phyloP scores from a whole-genome alignment of 495 filamentous ascomycete species.

The Xylaria telfairii region DNA sequence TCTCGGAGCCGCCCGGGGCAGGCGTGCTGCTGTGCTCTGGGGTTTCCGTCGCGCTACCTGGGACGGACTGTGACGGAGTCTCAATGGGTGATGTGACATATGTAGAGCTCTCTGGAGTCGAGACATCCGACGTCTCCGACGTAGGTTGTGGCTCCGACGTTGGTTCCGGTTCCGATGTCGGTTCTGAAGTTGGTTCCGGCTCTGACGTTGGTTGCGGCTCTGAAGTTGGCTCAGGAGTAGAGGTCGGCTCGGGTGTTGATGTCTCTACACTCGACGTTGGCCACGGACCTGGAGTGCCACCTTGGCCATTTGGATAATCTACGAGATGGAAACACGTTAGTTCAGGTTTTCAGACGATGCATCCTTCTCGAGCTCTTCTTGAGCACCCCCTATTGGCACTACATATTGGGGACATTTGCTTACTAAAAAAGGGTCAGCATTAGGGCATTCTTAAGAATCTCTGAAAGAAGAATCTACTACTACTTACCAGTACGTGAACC shows the following conservation, averaged over 20 bases:
- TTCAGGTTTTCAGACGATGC: neutral
- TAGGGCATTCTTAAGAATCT: neutral
- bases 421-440: slow-evolving; percentile 12
- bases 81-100: neutral
- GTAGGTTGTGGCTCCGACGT: neutral
- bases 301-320: neutral
- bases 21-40: neutral
- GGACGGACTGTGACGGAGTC: slow-evolving; percentile 4
- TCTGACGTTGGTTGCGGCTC: neutral
- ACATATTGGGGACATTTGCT: neutral
- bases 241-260: neutral
- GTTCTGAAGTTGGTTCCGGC: neutral
- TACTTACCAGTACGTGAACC: slow-evolving; percentile 15
- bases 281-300: slow-evolving; percentile 9
- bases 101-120: neutral
- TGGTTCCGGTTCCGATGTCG: neutral
- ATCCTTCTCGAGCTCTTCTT: neutral
- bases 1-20: neutral
- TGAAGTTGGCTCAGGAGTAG: neutral
- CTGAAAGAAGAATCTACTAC: too few relatives aligned
- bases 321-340: neutral
- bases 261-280: slow-evolving; percentile 7
- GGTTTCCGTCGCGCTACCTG: neutral
- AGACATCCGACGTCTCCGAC: neutral
- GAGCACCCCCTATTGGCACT: neutral